Evolutionary conservation across 768 basidiomycete genomes (phyloP).

Genomic region (Hericium erinaceus): DNA sequence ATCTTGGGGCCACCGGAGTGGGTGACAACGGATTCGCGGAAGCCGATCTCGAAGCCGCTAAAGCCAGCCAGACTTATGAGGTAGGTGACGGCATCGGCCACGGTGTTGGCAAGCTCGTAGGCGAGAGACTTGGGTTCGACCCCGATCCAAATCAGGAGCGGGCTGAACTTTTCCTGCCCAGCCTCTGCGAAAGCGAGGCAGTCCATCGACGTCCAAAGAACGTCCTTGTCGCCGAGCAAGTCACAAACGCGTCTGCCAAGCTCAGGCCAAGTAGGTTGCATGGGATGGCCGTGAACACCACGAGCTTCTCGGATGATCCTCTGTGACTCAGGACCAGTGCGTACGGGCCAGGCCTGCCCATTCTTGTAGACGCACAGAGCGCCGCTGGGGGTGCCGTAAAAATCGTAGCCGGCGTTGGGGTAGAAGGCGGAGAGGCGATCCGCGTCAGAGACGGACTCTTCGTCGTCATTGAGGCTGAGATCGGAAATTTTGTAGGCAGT

Average conservation of each 20-base stretch:
- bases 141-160: slow-evolving; percentile 18
- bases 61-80: slow-evolving; percentile 11
- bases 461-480: no score
- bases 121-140: slow-evolving; percentile 18
- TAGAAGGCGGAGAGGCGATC: slow-evolving; percentile 4
- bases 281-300: slow-evolving; percentile 21
- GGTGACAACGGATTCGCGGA: slow-evolving; percentile 18
- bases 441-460: neutral
- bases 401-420: slow-evolving; percentile 6
- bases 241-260: slow-evolving; percentile 12
- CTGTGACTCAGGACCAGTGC: slow-evolving; percentile 16
- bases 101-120: slow-evolving; percentile 13
- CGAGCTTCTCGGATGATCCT: slow-evolving; percentile 17
- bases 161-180: slow-evolving; percentile 15
- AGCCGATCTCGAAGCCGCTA: slow-evolving; percentile 20
- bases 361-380: slow-evolving; percentile 4
- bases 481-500: neutral
- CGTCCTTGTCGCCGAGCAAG: slow-evolving; percentile 17
- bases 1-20: slow-evolving; percentile 24
- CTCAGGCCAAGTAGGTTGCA: slow-evolving; percentile 19
- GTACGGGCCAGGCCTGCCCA: slow-evolving; percentile 1
- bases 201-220: slow-evolving; percentile 16
- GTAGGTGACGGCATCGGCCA: slow-evolving; percentile 14
- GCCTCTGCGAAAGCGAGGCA: slow-evolving; percentile 16
- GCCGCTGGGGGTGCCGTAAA: neutral